Conservation (phyloP, 2,329 filamentous ascomycete genomes). For the Fusarium coffeatum region DNA sequence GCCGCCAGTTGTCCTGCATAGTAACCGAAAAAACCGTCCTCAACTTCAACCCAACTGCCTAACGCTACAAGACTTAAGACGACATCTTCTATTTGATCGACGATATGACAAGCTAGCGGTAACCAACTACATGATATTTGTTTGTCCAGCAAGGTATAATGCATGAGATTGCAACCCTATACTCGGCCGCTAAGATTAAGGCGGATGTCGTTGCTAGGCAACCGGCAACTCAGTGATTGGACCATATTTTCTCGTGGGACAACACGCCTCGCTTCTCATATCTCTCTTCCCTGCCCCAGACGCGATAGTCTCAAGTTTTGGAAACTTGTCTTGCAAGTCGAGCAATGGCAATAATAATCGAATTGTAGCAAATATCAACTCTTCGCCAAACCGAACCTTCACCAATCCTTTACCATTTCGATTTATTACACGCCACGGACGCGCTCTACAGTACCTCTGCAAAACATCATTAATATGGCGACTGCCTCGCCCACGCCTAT, state of each 20-base stretch:
- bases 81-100: not conserved
- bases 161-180: conserved; percentile 30
- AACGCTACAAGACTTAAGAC: not conserved
- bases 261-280: conserved; percentile 43
- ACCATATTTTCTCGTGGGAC: conserved; percentile 40
- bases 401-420: conserved; percentile 35
- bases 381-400: conserved; percentile 21
- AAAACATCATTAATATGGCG: conserved; percentile 56
- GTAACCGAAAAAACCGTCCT: not conserved
- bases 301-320: conserved; percentile 54
- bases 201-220: conserved; percentile 49
- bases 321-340: conserved; percentile 48
- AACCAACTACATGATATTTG: not conserved
- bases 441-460: conserved; percentile 33
- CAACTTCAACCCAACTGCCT: not conserved
- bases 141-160: not conserved
- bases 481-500: conserved; percentile 67
- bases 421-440: conserved; percentile 27
- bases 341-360: conserved; percentile 53
- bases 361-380: conserved; percentile 56
- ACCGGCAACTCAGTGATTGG: conserved; percentile 50
- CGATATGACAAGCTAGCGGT: not conserved
- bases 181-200: conserved; percentile 19
- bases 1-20: conserved; percentile 5
- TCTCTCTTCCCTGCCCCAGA: conserved; percentile 41